Evolutionary conservation across 345 rosid species (phyloP), one percentile per base, ranked within the genome.

Genomic region (Moricandia arvensis): DNA sequence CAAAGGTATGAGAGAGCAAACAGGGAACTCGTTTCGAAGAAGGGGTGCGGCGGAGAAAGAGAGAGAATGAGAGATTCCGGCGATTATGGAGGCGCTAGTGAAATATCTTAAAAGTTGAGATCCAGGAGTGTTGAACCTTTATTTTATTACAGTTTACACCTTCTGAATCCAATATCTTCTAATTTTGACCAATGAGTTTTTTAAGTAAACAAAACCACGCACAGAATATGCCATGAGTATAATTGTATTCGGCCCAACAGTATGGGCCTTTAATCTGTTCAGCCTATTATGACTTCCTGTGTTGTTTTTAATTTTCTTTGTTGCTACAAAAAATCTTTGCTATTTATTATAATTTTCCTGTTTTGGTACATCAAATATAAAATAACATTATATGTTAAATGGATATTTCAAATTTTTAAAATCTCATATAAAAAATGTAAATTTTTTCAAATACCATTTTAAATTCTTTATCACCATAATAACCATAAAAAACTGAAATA

Each of bases 101-200:
- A 34, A 62, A 73, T 68, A 79, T 74, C 82, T 79, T 60, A 1
- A 15, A 66, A 67, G 65, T 38, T 72, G 69, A 74, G 82, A 79
- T 79, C 79, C 72, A 68, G 17, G 9, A 55, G 15, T 33, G 53
- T 24, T 43, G 53, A 59, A 61, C 69, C 29, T 57, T 10, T 31
- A 2, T 8, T 15, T 67, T 67, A 60, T 79, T 79, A 0, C 27
- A 61, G 8, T 68, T 24, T 16, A 43, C 8, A 5, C 71, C 78
- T 45, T 55, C 0, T 24, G 8, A 15, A 7, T 61, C 6, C 9
- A 12, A 5, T 21, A 7, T 0, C 7, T 61, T 53, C 53, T 15
- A 30, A 3, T 17, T 61, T 24, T 35, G 11, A 33, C 76, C 29
- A 16, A 7, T 4, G 0, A 53, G 12, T 54, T 29, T 11, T 11